These are phyloP conservation scores for Cryptosporidium canis DNA, from an alignment of 169 alveolate genomes.

Conservation along the genomic window DNA sequence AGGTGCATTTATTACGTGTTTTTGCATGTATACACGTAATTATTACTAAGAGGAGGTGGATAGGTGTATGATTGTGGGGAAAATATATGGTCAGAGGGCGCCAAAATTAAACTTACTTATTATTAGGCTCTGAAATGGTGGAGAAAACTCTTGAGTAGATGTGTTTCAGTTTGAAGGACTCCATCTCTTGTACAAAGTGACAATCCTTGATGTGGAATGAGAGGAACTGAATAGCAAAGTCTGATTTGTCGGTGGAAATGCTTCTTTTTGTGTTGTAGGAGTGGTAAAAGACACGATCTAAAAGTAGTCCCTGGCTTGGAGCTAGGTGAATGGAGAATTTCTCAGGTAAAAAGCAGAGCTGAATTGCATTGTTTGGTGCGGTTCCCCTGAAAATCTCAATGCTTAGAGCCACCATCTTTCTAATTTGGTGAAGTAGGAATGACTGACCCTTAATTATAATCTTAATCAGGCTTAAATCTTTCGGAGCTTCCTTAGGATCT, in stretches of 20 bases:
- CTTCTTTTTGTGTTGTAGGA: conserved; percentile 59
- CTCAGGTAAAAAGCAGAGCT: conserved; percentile 73
- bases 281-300: conserved; percentile 67
- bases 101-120: conserved; percentile 24
- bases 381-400: conserved; percentile 80
- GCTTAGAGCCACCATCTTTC: conserved; percentile 84
- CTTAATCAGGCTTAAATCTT: conserved; percentile 69
- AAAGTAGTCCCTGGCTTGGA: conserved; percentile 72
- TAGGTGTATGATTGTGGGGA: neutral
- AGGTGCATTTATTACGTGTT: too few relatives aligned
- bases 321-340: conserved; percentile 71
- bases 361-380: conserved; percentile 81
- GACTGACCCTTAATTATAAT: conserved; percentile 83
- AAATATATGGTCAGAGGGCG: neutral
- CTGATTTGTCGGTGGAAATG: conserved; percentile 4
- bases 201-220: conserved; percentile 12
- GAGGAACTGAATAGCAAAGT: conserved; percentile 20
- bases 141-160: neutral
- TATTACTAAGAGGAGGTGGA: neutral
- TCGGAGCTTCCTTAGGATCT: neutral
- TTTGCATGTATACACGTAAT: neutral
- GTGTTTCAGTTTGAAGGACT: conserved; percentile 7
- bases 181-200: conserved; percentile 32
- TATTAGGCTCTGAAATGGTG: neutral
- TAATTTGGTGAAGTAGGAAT: conserved; percentile 83